Base-by-base conservation (phyloP, 305 asterid species). In the Euphrasia arctica region DNA sequence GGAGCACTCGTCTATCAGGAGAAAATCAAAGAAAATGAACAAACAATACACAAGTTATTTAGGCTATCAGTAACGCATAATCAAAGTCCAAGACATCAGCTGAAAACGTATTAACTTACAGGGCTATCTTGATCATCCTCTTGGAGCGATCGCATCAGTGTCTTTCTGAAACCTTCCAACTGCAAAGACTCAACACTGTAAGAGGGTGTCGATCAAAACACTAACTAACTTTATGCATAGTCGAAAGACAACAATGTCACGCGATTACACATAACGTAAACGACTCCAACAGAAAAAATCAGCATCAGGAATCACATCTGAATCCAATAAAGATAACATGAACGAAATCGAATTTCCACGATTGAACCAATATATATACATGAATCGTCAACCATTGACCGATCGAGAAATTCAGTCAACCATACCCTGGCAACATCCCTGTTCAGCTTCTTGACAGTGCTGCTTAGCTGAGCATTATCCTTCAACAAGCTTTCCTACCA, bases 101-200 rank as follows among this genome's bases (percentile, higher is more conserved):
- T 50, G 28, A 50, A 13, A 4, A 12, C 2, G 27, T 4, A 63
- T 62, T 61, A 64, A 70, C 89, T 80, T 75, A 92, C 98, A 18
- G 84, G 68, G 69, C 62, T 78, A 56, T 88, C 95, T 15, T 36
- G 42, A 36, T 90, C 97, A 31, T 90, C 97, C 8, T 92, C 98
- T 78, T 90, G 88, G 27, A 92, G 98, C 3, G 98, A 92, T 45
- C 82, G 80, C 98, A 92, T 84, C 54, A 92, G 93, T 8, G 96
- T 92, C 89, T 92, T 92, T 70, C 98, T 85, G 72, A 92, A 92
- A 71, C 78, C 82, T 75, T 90, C 97, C 90, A 90, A 77, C 98
- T 92, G 82, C 82, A 84, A 70, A 51, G 10, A 67, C 60, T 59
- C 29, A 62, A 67, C 60, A 64, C 69, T 15, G 64, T 68, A 27